Evolutionary conservation across 495 filamentous ascomycete genomes (phyloP).

Genomic region (Stereocaulon alpinum): DNA sequence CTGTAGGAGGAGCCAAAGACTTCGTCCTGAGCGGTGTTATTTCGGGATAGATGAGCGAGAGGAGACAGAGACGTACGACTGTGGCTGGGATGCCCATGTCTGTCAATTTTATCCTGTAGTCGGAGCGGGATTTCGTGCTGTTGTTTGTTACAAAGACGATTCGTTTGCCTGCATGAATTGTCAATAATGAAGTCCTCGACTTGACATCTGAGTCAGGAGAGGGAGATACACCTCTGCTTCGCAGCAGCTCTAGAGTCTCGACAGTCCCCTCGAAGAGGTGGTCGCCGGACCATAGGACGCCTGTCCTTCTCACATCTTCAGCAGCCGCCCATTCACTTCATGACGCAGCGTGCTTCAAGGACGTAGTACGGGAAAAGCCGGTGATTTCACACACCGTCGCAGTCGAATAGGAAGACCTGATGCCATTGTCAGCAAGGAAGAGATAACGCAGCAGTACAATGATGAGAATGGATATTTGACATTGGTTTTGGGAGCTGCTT

Average conservation of each 20-base stretch:
- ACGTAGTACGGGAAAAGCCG: not conserved
- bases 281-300: slow-evolving; percentile 93
- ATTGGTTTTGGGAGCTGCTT: slow-evolving; percentile 29
- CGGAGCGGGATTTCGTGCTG: slow-evolving; percentile 86
- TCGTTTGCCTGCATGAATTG: slow-evolving; percentile 59
- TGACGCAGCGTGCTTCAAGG: not conserved
- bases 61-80: slow-evolving; percentile 34
- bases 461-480: not conserved
- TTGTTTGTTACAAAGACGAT: slow-evolving; percentile 98
- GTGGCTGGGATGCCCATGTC: slow-evolving; percentile 66
- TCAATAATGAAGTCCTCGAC: not conserved
- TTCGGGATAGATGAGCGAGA: not conserved
- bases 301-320: slow-evolving; percentile 44
- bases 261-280: slow-evolving; percentile 72
- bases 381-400: slow-evolving; percentile 63
- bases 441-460: not conserved
- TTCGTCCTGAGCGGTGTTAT: slow-evolving; percentile 53
- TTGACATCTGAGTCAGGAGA: not conserved
- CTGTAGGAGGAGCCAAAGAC: slow-evolving; percentile 95
- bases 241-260: slow-evolving; percentile 72
- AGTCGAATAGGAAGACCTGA: slow-evolving; percentile 93
- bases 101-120: slow-evolving; percentile 89
- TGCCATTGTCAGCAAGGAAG: not conserved
- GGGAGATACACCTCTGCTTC: slow-evolving; percentile 55
- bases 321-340: slow-evolving; percentile 5